Conservation (phyloP, 768 basidiomycete species). For the Pleurotus tuber-regium region DNA sequence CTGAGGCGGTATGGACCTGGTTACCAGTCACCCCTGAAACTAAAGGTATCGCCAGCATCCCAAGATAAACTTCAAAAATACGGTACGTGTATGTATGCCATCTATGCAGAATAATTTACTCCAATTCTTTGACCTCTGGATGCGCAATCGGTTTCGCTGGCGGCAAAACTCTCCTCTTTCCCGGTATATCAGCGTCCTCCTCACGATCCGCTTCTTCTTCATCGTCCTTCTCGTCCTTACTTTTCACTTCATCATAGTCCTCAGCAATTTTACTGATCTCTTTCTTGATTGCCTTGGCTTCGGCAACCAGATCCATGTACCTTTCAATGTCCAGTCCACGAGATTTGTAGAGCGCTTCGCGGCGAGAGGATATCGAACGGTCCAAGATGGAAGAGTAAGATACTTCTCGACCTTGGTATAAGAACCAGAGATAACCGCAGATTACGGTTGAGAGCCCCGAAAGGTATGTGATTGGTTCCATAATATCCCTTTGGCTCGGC, state of each 20-base stretch:
- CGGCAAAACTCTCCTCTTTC: too few relatives aligned
- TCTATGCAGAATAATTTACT: too few relatives aligned
- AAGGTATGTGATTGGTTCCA: conserved; percentile 72
- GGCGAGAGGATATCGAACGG: conserved; percentile 54
- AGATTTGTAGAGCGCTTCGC: conserved; percentile 51
- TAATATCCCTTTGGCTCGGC: conserved; percentile 46
- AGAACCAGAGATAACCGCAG: conserved; percentile 61
- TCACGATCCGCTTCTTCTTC: conserved; percentile 14
- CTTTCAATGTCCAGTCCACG: conserved; percentile 60
- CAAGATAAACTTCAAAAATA: too few relatives aligned
- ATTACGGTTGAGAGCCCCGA: conserved; percentile 60
- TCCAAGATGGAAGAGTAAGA: conserved; percentile 64
- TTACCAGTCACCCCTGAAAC: too few relatives aligned
- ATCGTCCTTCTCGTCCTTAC: conserved; percentile 25
- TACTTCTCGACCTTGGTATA: conserved; percentile 61
- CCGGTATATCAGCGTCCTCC: too few relatives aligned
- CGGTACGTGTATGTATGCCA: too few relatives aligned
- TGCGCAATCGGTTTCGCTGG: too few relatives aligned
- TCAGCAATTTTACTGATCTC: conserved; percentile 59
- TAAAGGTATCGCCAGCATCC: too few relatives aligned
- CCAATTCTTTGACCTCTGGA: too few relatives aligned
- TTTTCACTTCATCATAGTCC: conserved; percentile 53
- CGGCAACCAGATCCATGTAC: conserved; percentile 53
- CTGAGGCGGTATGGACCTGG: too few relatives aligned
- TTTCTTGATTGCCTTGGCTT: conserved; percentile 44